Percentiles rank a stretch among this genome's conserved stretches.
These are phyloP conservation scores for Boletus sp. DNA, from an alignment of 768 basidiomycete species.

Conservation along the genomic window DNA sequence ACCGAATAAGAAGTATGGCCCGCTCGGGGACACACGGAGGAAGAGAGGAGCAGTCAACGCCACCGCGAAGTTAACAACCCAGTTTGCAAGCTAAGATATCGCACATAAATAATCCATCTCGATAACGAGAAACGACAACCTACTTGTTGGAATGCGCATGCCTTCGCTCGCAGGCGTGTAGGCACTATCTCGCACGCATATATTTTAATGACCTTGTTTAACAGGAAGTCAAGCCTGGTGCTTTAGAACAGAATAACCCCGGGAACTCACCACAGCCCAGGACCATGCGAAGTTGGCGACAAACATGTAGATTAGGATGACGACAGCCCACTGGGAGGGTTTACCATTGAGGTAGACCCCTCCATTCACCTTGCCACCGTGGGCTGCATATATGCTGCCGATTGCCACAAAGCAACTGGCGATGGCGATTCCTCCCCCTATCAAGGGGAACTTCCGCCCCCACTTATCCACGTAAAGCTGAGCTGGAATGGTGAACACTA, in stretches of 20 bases:
- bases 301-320: slow-evolving; percentile 47
- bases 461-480: slow-evolving; percentile 41
- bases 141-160: slow-evolving; percentile 43
- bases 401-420: slow-evolving; percentile 39
- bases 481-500: slow-evolving; percentile 37
- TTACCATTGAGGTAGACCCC: slow-evolving; percentile 22
- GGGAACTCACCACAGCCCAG: slow-evolving; percentile 39
- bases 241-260: background rate
- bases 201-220: slow-evolving; percentile 33
- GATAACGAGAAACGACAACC: slow-evolving; percentile 5
- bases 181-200: slow-evolving; percentile 48
- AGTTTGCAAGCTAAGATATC: slow-evolving; percentile 22
- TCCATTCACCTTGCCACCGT: slow-evolving; percentile 31
- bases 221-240: background rate
- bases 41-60: slow-evolving; percentile 47
- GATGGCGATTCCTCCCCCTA: slow-evolving; percentile 42
- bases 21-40: slow-evolving; percentile 41
- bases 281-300: slow-evolving; percentile 40
- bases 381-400: slow-evolving; percentile 41
- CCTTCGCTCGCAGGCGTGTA: slow-evolving; percentile 42
- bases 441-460: slow-evolving; percentile 34
- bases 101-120: slow-evolving; percentile 1
- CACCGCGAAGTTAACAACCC: slow-evolving; percentile 40
- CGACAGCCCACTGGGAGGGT: slow-evolving; percentile 35
- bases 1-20: slow-evolving; percentile 47